A percentile compares a stretch with the other conserved stretches of the same genome.
These are phyloP conservation scores for Agaricus sinodeliciosus DNA, from an alignment of 768 basidiomycete species.

Conservation along the genomic window DNA sequence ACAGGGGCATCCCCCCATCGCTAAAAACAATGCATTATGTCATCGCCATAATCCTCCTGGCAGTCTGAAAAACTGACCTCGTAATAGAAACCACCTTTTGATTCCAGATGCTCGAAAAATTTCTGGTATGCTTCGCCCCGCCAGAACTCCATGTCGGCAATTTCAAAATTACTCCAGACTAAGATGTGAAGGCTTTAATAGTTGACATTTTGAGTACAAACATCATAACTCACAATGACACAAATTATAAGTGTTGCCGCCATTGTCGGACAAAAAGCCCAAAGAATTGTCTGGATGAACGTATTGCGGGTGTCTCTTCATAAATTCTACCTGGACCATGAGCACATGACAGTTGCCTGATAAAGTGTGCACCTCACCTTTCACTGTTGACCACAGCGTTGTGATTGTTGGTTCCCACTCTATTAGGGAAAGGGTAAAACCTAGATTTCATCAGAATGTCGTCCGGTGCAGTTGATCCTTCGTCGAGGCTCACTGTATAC, in stretches of 20 bases:
- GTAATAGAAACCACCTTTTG: constrained; percentile 86
- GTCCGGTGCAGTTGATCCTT: not conserved
- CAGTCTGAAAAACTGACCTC: constrained; percentile 46
- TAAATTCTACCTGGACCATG: constrained; percentile 48
- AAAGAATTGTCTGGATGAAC: constrained; percentile 62
- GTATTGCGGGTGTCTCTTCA: constrained; percentile 52
- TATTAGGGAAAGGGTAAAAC: constrained; percentile 72
- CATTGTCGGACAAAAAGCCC: constrained; percentile 66
- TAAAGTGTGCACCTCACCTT: constrained; percentile 34
- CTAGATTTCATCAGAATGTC: constrained; percentile 26
- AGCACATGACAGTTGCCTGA: not conserved
- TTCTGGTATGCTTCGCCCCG: constrained; percentile 73
- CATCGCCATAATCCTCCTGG: not conserved
- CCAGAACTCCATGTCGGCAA: constrained; percentile 88
- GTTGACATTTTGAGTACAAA: not conserved
- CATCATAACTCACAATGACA: constrained; percentile 49
- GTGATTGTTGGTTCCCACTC: constrained; percentile 80
- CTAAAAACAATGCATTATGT: constrained; percentile 21
- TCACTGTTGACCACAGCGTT: constrained; percentile 70
- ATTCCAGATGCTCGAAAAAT: constrained; percentile 80
- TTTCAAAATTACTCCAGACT: constrained; percentile 94
- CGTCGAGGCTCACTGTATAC: constrained; percentile 29
- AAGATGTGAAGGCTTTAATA: not conserved
- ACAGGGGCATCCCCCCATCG: constrained; percentile 77
- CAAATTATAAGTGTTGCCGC: constrained; percentile 58